Conservation (phyloP, 257 asterid species). For the Lycium ferocissimum region DNA sequence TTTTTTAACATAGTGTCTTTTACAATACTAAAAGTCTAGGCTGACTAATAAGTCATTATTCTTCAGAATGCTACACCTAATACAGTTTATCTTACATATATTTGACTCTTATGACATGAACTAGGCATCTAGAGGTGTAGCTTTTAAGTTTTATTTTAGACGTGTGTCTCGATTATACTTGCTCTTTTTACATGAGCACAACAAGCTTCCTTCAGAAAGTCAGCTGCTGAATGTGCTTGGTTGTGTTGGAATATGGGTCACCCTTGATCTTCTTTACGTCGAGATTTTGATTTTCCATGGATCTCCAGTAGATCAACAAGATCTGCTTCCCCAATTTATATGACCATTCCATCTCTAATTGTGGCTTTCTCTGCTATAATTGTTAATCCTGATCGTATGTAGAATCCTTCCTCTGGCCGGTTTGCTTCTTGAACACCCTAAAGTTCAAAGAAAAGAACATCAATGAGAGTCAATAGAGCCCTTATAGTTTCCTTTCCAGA, state of each 20-base stretch:
- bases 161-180: background rate
- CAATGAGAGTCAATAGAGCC: background rate
- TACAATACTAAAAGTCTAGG: background rate
- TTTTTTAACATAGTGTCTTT: background rate
- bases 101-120: background rate
- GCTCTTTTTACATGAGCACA: slow-evolving; percentile 13
- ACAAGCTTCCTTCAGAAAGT: background rate
- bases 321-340: slow-evolving; percentile 38
- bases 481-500: no score
- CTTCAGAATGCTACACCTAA: background rate
- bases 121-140: background rate
- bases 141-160: slow-evolving; percentile 9
- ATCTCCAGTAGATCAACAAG: background rate
- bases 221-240: background rate
- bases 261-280: background rate
- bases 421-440: slow-evolving; percentile 92
- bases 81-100: background rate
- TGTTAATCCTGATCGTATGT: slow-evolving; percentile 81
- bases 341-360: slow-evolving; percentile 71
- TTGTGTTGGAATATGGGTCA: background rate
- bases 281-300: background rate
- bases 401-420: slow-evolving; percentile 77
- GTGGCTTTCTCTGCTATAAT: slow-evolving; percentile 80
- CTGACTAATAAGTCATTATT: background rate
- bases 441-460: background rate